Evolutionary conservation across 1,139 yeast species (phyloP).

Genomic region (Arxiozyma slooffiae): DNA sequence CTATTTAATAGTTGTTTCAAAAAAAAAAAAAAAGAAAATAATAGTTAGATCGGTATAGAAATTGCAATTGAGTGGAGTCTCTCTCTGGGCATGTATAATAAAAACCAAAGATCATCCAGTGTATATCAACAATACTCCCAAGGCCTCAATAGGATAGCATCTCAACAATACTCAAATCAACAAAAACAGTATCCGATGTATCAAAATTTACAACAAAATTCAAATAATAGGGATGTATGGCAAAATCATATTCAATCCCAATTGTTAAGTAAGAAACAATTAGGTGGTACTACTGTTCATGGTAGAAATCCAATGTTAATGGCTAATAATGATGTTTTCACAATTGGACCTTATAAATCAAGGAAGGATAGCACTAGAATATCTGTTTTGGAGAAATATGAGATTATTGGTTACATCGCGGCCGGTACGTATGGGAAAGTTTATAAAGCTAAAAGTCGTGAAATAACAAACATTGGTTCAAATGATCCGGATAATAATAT

Average conservation of each 20-base stretch:
- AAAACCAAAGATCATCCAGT: slow-evolving; percentile 9
- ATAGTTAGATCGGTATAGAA: not conserved
- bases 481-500: slow-evolving; percentile 16
- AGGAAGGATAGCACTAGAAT: slow-evolving; percentile 63
- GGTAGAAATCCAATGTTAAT: slow-evolving; percentile 39
- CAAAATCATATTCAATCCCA: slow-evolving; percentile 7
- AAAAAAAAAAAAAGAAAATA: too few species aligned
- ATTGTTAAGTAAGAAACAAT: slow-evolving; percentile 4
- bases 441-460: slow-evolving; percentile 61
- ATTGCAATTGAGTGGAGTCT: not conserved
- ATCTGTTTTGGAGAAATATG: slow-evolving; percentile 72
- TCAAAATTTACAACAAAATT: slow-evolving; percentile 6
- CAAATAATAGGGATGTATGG: slow-evolving; percentile 13
- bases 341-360: slow-evolving; percentile 61
- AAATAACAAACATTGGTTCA: slow-evolving; percentile 24
- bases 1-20: too few species aligned
- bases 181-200: slow-evolving; percentile 6
- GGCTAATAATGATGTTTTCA: slow-evolving; percentile 60
- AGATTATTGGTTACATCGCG: slow-evolving; percentile 88
- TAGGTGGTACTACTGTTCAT: slow-evolving; percentile 13
- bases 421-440: slow-evolving; percentile 98
- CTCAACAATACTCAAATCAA: slow-evolving; percentile 5
- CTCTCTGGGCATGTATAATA: slow-evolving; percentile 8
- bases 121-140: slow-evolving; percentile 9
- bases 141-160: slow-evolving; percentile 4